phyloP scores from a whole-genome alignment of 2,329 filamentous ascomycete species.

The Curvularia sp. region DNA sequence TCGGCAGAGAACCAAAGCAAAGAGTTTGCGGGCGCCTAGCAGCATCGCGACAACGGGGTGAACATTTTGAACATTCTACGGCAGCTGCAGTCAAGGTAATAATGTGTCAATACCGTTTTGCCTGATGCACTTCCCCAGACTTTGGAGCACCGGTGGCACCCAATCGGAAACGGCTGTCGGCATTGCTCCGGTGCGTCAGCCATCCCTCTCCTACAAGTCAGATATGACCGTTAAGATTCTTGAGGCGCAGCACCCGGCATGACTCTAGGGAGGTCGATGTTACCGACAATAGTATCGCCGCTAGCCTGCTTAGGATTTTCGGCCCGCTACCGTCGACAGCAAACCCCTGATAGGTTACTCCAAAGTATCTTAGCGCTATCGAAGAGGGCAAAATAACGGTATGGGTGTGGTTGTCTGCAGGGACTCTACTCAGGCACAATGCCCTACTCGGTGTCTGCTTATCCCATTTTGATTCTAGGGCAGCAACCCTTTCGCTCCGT shows the following conservation, averaged over 20 bases:
- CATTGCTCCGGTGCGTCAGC: constrained; percentile 3
- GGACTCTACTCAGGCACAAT: constrained; percentile 10
- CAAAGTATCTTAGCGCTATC: constrained; percentile 8
- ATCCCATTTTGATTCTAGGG: constrained; percentile 1
- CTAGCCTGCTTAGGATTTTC: constrained; percentile 12
- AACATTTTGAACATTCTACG: not conserved
- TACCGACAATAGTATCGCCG: constrained; percentile 9
- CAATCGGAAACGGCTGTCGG: not conserved
- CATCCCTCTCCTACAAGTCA: not conserved
- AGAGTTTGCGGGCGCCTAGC: not conserved
- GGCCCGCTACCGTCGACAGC: constrained; percentile 11
- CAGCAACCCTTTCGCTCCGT: constrained; percentile 9
- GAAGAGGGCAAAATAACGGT: constrained; percentile 10
- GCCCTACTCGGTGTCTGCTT: constrained; percentile 9
- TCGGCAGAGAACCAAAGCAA: constrained; percentile 6
- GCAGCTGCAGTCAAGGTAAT: not conserved
- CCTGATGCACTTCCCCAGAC: not conserved
- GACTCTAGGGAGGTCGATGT: constrained; percentile 14
- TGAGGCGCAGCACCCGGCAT: constrained; percentile 13
- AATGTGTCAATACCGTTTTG: not conserved
- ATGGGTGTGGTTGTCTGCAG: constrained; percentile 4
- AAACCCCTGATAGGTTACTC: constrained; percentile 5
- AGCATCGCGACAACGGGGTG: not conserved
- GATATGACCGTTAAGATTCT: constrained; percentile 1
- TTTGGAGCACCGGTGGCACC: not conserved